Percentiles rank a stretch among this genome's conserved stretches.
Evolutionary conservation across 257 asterid species (phyloP).

Genomic region (Fraxinus anomala): DNA sequence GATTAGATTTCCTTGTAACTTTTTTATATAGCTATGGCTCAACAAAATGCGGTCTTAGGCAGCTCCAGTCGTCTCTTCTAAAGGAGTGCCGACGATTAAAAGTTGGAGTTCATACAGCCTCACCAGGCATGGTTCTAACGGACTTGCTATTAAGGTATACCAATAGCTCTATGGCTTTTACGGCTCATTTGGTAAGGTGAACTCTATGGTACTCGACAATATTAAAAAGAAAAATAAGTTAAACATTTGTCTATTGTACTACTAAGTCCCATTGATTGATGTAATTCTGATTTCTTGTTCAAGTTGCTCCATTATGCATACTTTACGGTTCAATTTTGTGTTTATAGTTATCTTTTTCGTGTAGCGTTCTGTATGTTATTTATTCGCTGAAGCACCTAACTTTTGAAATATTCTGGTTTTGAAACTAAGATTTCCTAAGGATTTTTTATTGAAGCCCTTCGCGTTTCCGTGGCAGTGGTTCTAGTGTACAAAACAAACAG

Average conservation of each 20-base stretch:
- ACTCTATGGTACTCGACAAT: neutral
- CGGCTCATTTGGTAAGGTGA: neutral
- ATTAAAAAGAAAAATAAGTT: too few species aligned
- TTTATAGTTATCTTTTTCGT: too few species aligned
- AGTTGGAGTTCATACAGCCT: constrained; percentile 96
- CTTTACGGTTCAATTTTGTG: neutral
- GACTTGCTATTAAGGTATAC: constrained; percentile 83
- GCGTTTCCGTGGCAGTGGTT: constrained; percentile 65
- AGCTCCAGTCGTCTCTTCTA: constrained; percentile 91
- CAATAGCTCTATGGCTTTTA: constrained; percentile 22
- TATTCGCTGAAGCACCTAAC: neutral
- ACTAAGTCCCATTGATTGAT: neutral
- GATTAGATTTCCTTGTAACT: constrained; percentile 17
- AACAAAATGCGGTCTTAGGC: constrained; percentile 97
- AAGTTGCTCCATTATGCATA: neutral
- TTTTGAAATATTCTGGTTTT: neutral
- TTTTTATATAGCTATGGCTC: constrained; percentile 72
- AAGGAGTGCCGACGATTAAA: constrained; percentile 74
- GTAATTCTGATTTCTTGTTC: constrained; percentile 1
- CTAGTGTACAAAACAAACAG: constrained; percentile 85
- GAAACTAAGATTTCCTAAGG: neutral
- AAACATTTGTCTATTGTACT: too few species aligned
- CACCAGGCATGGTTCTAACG: constrained; percentile 99
- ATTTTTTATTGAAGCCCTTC: constrained; percentile 15
- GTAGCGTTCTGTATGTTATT: too few species aligned